A percentile compares a stretch with the other conserved stretches of the same genome.
Evolutionary conservation across 2,329 filamentous ascomycete genomes (phyloP).

Genomic region (Ustilaginoidea virens): DNA sequence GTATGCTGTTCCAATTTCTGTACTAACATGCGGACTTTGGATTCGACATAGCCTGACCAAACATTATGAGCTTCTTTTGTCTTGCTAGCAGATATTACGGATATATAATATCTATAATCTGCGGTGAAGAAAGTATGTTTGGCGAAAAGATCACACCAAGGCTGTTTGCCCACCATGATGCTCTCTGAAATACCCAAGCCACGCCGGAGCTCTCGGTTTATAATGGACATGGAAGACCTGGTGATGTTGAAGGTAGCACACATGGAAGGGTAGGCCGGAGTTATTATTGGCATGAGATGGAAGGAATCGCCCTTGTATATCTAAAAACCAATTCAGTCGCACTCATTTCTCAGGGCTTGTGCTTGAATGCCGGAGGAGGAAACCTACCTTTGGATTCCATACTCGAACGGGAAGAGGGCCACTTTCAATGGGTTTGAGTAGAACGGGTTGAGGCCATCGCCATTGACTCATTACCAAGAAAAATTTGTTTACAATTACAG

Average conservation of each 20-base stretch:
- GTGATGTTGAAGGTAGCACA: conserved; percentile 93
- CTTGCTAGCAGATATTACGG: conserved; percentile 67
- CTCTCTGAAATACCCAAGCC: conserved; percentile 63
- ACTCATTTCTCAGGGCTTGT: neutral
- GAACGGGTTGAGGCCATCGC: conserved; percentile 88
- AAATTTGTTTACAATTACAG: conserved; percentile 84
- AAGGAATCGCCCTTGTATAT: conserved; percentile 67
- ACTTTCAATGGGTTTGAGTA: conserved; percentile 77
- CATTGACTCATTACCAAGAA: conserved; percentile 83
- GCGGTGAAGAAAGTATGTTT: conserved; percentile 88
- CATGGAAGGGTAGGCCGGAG: conserved; percentile 94
- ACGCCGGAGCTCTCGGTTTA: conserved; percentile 67
- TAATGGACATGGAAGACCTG: conserved; percentile 68
- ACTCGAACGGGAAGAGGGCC: conserved; percentile 68
- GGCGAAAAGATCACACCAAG: conserved; percentile 78
- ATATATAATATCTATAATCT: conserved; percentile 92
- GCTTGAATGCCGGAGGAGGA: neutral
- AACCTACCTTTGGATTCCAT: conserved; percentile 76
- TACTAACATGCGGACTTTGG: conserved; percentile 77
- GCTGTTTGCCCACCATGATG: conserved; percentile 61
- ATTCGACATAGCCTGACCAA: conserved; percentile 88
- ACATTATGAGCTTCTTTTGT: conserved; percentile 71
- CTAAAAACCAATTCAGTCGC: conserved; percentile 18
- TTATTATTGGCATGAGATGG: conserved; percentile 97
- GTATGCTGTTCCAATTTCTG: conserved; percentile 66